Evolutionary conservation across 139 green algal species (phyloP).

Genomic region (Chlamydomonas sp.): DNA sequence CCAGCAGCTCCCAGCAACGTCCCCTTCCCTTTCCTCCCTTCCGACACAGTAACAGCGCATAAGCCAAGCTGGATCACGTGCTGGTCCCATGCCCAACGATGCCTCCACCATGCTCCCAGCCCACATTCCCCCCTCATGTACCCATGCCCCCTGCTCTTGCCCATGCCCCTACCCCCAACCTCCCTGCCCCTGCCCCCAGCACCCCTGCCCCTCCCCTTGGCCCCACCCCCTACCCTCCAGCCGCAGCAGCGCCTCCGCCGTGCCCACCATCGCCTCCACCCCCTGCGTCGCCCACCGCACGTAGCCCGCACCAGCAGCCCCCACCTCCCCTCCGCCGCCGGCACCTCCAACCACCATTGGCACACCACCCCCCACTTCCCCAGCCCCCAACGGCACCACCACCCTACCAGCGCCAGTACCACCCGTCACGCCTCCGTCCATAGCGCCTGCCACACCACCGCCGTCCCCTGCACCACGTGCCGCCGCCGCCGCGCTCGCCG

Average conservation of each 20-base stretch:
- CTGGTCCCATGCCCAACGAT: no score
- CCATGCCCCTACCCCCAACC: no score
- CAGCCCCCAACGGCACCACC: background rate
- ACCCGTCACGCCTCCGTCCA: no score
- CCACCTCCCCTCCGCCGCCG: background rate
- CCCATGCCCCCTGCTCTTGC: no score
- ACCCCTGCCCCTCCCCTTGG: background rate
- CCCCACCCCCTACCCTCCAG: background rate
- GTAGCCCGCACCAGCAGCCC: background rate
- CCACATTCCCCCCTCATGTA: no score
- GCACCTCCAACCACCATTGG: background rate
- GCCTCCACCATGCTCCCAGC: no score
- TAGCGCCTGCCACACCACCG: background rate
- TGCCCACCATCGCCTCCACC: background rate
- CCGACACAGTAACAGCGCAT: no score
- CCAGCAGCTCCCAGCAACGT: no score
- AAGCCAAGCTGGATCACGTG: no score
- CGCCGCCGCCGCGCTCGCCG: background rate
- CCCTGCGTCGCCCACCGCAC: slow-evolving; percentile 4
- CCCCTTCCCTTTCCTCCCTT: no score
- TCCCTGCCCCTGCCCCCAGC: no score
- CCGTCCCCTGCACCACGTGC: background rate
- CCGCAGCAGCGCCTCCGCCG: background rate
- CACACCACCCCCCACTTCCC: no score
- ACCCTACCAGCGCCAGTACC: background rate